Conservation (phyloP, 148 eudicot genomes). For the Diospyros kaki region DNA sequence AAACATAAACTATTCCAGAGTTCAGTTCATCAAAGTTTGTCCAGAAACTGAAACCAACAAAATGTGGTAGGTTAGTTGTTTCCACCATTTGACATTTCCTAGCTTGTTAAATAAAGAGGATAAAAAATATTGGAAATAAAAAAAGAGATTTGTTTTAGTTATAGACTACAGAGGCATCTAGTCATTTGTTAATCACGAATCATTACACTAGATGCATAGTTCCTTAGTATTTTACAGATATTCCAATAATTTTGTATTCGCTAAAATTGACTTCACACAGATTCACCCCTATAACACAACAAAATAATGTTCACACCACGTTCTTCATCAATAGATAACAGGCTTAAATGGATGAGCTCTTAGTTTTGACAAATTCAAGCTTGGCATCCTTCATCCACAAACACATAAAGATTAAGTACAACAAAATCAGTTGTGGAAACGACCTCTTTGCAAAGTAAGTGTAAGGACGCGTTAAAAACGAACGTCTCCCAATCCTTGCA, state of each 20-base stretch:
- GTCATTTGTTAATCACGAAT: not conserved
- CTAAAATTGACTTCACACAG: not conserved
- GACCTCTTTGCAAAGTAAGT: no score
- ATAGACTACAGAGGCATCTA: not conserved
- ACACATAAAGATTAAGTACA: not conserved
- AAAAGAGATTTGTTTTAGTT: not conserved
- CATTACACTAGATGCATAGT: not conserved
- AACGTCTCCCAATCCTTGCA: no score
- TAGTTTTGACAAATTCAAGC: conserved; percentile 58
- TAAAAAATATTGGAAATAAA: not conserved
- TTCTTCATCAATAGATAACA: conserved; percentile 53
- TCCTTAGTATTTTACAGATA: not conserved
- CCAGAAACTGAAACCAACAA: not conserved
- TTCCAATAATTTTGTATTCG: not conserved
- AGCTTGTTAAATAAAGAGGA: not conserved
- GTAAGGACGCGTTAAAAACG: no score
- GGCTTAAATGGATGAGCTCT: conserved; percentile 85
- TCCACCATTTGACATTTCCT: not conserved
- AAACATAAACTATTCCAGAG: not conserved
- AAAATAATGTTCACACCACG: conserved; percentile 12
- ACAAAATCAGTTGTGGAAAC: not conserved
- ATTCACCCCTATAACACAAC: not conserved
- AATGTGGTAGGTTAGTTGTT: not conserved
- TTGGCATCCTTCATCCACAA: conserved; percentile 76
- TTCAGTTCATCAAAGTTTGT: not conserved